Evolutionary conservation across 2,329 filamentous ascomycete genomes (phyloP), one percentile per base, ranked within the genome.

Genomic region (Tolypocladium endophyticum): DNA sequence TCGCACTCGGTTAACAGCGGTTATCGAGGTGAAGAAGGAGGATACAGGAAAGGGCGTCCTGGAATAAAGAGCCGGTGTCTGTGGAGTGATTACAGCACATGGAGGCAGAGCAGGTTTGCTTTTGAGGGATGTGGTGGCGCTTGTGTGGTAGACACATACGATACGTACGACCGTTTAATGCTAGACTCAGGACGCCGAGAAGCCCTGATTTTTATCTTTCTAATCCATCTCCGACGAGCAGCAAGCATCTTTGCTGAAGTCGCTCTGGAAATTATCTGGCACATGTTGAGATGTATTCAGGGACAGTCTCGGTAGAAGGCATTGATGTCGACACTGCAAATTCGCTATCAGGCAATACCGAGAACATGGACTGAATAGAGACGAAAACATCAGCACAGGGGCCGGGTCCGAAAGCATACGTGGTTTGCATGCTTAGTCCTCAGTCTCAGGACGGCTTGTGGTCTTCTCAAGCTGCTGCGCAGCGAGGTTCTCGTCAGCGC

Each of bases 1-100:
- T 70, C 62, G 61, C 66, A 68, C 65, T 66, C 59, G 64, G 64
- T 68, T 67, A 62, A 65, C 63, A 67, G 62, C 64, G 64, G 58
- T 65, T 65, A 62, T 62, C 61, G 61, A 60, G 60, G 62, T 58
- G 8, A 45, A 59, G 56, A 61, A 59, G 61, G 58, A 47, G 56
- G 61, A 33, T 45, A 57, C 43, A 59, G 53, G 52, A 54, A 25
- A 38, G 50, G 41, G 59, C 38, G 25, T 55, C 58, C 39, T 36
- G 54, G 58, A 58, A 36, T 28, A 9, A 25, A 20, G 59, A 56
- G 58, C 55, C 53, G 28, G 18, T 55, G 28, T 52, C 23, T 45
- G 30, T 25, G 45, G 33, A 58, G 58, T 61, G 56, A 39, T 55
- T 52, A 25, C 33, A 23, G 50, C 20, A 35, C 18, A 53, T 11